Base-by-base conservation (phyloP, 2,329 filamentous ascomycete genomes). In the Cercospora brassicicola region DNA sequence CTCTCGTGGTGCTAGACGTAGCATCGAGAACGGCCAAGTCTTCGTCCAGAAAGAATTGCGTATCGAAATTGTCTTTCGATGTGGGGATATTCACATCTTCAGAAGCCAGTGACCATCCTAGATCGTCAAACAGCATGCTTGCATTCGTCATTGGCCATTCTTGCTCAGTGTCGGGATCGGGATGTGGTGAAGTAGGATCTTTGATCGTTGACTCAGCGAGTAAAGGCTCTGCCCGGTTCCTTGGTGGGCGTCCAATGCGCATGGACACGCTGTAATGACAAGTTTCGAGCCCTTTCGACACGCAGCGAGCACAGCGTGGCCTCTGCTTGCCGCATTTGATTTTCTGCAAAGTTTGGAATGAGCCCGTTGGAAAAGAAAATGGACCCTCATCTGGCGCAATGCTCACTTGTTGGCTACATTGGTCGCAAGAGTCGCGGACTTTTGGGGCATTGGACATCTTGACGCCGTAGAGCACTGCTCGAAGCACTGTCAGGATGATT, bases 181-280 rank as follows among this genome's bases (percentile, higher is more conserved):
- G 9, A 13, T 23, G 39, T n/a, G 36, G 7, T 4, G 39, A 51
- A n/a, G 36, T 4, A 31, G 26, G 13, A 18, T n/a, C 26, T 28
- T 45, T 28, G 20, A 18, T 20, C 9, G 26, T 18, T 10, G 23
- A 13, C 2, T 13, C 33, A 11, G n/a, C 26, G 1, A 39, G 13
- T 2, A 20, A 8, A 26, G 45, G 18, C 11, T 18, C 62, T n/a
- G 45, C 15, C 33, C 20, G 56, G 15, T 45, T 45, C 53, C 60
- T 56, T n/a, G 64, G 64, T 39, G 56, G 65, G 8, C 60, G 59
- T 8, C 65, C 65, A 18, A 60, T 67, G n/a, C 65, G 59, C 28
- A 62, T 51, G 20, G 65, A 67, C 11, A 67, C 55, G 59, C 65
- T 67, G 36, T 67, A 67, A 15, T 62, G 36, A 42, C 65, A 67